phyloP scores from a whole-genome alignment of 73 alveolate genomes.

The Tetrahymena malaccensis region DNA sequence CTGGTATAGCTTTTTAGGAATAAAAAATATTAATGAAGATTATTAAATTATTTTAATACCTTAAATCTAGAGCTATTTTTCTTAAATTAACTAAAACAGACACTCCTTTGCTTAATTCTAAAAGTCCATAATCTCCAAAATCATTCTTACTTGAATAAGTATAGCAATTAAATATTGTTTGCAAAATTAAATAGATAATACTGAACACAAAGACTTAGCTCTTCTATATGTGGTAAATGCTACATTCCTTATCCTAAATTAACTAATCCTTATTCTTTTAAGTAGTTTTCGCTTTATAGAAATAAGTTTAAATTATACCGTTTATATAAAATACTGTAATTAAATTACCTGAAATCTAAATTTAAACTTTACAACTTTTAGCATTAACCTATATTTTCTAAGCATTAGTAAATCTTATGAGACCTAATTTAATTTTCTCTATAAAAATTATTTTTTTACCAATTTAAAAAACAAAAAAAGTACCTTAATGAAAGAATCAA shows the following conservation, averaged over 20 bases:
- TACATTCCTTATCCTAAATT: background rate
- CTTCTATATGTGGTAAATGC: background rate
- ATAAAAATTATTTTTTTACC: background rate
- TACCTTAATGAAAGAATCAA: background rate
- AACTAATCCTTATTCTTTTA: background rate
- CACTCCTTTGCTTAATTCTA: background rate
- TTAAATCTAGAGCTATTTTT: background rate
- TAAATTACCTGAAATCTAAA: background rate
- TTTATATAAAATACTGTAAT: background rate
- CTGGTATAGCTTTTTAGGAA: background rate
- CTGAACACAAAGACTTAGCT: background rate
- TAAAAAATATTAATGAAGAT: background rate
- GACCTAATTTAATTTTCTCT: background rate
- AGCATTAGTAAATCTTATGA: background rate
- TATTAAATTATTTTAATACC: background rate
- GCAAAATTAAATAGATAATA: background rate
- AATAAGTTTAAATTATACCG: background rate
- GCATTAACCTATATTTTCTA: background rate
- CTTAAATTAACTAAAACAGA: background rate
- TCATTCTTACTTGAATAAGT: background rate
- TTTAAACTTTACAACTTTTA: background rate
- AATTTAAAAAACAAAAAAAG: too few species aligned
- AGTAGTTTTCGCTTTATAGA: background rate
- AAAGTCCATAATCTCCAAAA: background rate
- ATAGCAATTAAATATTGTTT: background rate